phyloP scores from a whole-genome alignment of 1,284 basidiomycete genomes.

The Cronartium ribicola region DNA sequence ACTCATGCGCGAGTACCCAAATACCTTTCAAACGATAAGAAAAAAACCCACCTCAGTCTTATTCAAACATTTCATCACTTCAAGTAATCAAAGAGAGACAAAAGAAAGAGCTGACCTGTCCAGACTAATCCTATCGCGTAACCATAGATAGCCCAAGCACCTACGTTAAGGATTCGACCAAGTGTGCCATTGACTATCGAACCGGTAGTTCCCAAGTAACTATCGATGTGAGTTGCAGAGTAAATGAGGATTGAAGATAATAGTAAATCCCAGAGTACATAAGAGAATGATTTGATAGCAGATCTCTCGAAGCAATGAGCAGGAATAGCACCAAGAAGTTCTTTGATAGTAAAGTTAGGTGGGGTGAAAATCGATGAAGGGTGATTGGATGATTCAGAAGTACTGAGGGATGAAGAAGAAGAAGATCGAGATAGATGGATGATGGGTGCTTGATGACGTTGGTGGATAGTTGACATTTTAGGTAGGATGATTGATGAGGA shows the following conservation, averaged over 20 bases:
- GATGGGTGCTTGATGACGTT: neutral
- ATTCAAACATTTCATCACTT: neutral
- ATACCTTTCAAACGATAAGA: neutral
- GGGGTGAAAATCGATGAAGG: neutral
- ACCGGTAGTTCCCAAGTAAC: neutral
- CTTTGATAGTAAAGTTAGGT: constrained; percentile 9
- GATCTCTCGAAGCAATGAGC: constrained; percentile 90
- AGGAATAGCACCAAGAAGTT: constrained; percentile 4
- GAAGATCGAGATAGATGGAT: neutral
- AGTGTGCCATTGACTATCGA: neutral
- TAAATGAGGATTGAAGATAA: constrained; percentile 70
- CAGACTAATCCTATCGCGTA: constrained; percentile 79
- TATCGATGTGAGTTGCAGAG: constrained; percentile 65
- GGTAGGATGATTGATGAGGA: neutral
- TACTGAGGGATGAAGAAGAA: neutral
- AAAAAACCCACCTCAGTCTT: too few relatives aligned
- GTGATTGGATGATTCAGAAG: neutral
- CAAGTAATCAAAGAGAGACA: constrained; percentile 46
- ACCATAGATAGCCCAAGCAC: constrained; percentile 75
- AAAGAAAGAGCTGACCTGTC: constrained; percentile 92
- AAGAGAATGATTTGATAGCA: constrained; percentile 72
- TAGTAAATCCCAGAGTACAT: constrained; percentile 72
- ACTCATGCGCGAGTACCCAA: constrained; percentile 17
- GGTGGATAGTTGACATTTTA: too few relatives aligned
- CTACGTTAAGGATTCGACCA: constrained; percentile 60